Percentiles rank a stretch among this genome's conserved stretches.
phyloP scores from a whole-genome alignment of 2,329 filamentous ascomycete genomes.

The Cladophialophora exuberans region DNA sequence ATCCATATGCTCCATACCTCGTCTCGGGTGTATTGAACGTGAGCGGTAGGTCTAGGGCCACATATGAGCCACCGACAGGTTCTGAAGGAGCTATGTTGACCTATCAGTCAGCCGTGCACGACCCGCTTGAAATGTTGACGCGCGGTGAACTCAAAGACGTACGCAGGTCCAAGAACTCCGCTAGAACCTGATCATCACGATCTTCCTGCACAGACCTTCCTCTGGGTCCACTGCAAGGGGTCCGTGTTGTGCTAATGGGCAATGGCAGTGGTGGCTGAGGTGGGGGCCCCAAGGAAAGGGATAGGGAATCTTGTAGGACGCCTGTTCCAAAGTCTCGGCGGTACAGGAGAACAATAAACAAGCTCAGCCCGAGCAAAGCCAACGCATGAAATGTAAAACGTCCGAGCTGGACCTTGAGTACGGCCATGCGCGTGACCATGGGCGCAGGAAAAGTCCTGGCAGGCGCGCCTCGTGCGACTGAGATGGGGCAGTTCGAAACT shows the following conservation, averaged over 20 bases:
- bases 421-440: slow-evolving; percentile 4
- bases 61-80: slow-evolving; percentile 19
- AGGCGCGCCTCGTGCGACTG: no score
- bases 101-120: not conserved
- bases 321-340: not conserved
- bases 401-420: not conserved
- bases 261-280: slow-evolving; percentile 1
- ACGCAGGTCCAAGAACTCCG: slow-evolving; percentile 9
- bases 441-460: not conserved
- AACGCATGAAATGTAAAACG: not conserved
- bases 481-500: not conserved
- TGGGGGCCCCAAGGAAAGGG: not conserved
- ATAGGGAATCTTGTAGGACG: slow-evolving; percentile 3
- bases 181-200: slow-evolving; percentile 52
- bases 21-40: slow-evolving; percentile 17
- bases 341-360: slow-evolving; percentile 4
- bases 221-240: slow-evolving; percentile 64
- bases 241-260: not conserved
- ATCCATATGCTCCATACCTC: slow-evolving; percentile 19
- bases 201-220: slow-evolving; percentile 54
- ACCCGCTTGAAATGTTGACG: no score
- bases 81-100: slow-evolving; percentile 13
- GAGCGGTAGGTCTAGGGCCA: slow-evolving; percentile 8
- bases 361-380: not conserved
- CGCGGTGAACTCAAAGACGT: not conserved